Conservation (phyloP, 192 early-diverging fungal species). For the Mortierella alpina region DNA sequence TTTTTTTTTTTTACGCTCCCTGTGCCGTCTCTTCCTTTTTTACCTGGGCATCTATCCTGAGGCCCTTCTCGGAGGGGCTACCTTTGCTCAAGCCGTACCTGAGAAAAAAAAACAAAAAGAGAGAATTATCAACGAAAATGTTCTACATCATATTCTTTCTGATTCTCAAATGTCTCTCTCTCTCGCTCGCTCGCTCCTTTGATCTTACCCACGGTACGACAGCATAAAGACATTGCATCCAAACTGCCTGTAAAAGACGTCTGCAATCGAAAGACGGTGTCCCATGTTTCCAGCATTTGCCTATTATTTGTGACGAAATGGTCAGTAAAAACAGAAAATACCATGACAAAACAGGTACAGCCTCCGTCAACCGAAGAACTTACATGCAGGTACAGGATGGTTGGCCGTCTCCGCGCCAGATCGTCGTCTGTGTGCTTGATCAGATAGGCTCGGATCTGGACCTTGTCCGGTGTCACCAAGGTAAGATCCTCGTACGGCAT, state of each 20-base stretch:
- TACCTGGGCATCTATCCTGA: conserved; percentile 89
- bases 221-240: conserved; percentile 94
- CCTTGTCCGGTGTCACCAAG: conserved; percentile 83
- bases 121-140: not conserved
- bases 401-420: conserved; percentile 69
- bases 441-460: conserved; percentile 82
- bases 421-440: conserved; percentile 71
- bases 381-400: conserved; percentile 90
- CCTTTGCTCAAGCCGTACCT: conserved; percentile 93
- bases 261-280: conserved; percentile 93
- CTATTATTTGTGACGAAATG: conserved; percentile 20
- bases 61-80: conserved; percentile 84
- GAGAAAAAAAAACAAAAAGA: conserved; percentile 1
- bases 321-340: not conserved
- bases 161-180: not conserved
- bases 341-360: conserved; percentile 1
- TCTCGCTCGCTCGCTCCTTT: not conserved
- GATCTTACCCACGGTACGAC: conserved; percentile 91
- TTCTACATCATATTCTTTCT: not conserved
- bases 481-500: conserved; percentile 73
- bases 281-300: conserved; percentile 99
- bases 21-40: not conserved
- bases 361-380: conserved; percentile 12
- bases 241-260: conserved; percentile 70
- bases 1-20: not conserved